Base-by-base conservation (phyloP, 1,284 basidiomycete species). In the Cutaneotrichosporon cavernicola region DNA sequence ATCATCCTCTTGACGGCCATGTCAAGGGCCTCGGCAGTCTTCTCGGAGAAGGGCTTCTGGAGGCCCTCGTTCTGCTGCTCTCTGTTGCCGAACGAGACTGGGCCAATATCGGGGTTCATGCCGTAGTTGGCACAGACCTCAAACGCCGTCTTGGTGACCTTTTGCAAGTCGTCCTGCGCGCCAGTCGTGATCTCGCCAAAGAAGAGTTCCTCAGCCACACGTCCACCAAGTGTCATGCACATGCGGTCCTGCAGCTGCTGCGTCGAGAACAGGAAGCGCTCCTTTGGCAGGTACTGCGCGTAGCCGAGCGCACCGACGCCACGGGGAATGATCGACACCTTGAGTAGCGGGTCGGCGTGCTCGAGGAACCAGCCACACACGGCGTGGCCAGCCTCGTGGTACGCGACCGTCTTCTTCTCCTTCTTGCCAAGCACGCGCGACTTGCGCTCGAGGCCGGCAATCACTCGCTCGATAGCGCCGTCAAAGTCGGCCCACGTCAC, bases 141-240 rank as follows among this genome's bases (percentile, higher is more conserved):
- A 70, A 96, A 97, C 2, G 96, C 97, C 89, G 98, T 94, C 69
- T 91, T 88, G 10, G 97, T 97, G 71, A 99, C 97, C 83, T 98
- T 99, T 81, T 96, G 92, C 60, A 98, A 83, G 76, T 98, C 96
- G 75, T 98, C 95, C 81, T 97, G 93, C 4, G 97, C 97, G 71
- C 96, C 96, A 2, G 96, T 97, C 1, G 97, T 99, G 80, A 99
- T 96, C n/a, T 81, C 72, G 40, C 91, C 92, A 76, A 99, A 99
- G 84, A 99, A 97, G 67, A 99, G 95, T 81, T 99, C 97, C 81
- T 99, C 96, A 0, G 94, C 90, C 4, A 98, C 96, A 66, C 97
- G 91, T 3, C 96, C 96, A 65, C 97, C 96, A n/a, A 99, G 86
- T 0, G 96, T 99, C 92, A 99, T 98, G 82, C 92, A 96, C 84